phyloP scores from a whole-genome alignment of 2,329 filamentous ascomycete species.

The Phaeosphaeriaceae sp. region DNA sequence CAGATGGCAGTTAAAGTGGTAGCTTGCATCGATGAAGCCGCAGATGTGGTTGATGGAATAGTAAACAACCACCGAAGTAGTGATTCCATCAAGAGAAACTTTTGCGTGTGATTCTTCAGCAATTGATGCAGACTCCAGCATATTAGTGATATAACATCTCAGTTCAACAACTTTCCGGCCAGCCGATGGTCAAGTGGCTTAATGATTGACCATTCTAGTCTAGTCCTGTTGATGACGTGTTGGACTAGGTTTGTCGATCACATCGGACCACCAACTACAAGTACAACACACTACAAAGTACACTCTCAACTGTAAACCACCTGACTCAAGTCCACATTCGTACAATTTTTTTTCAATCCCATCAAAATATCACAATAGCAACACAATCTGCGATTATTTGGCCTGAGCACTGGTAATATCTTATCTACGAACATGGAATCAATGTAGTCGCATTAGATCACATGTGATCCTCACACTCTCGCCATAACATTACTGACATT shows the following conservation, averaged over 20 bases:
- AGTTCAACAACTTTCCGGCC: no score
- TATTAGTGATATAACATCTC: neutral
- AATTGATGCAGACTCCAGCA: neutral
- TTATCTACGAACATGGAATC: neutral
- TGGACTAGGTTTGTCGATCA: neutral
- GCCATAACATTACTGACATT: neutral
- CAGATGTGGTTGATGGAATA: no score
- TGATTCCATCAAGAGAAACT: no score
- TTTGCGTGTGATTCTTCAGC: no score
- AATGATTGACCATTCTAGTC: neutral
- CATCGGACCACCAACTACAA: neutral
- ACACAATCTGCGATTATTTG: slow-evolving; percentile 15
- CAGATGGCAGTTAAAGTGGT: neutral
- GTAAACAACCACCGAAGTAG: no score
- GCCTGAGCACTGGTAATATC: neutral
- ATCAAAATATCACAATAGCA: slow-evolving; percentile 2
- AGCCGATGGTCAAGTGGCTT: neutral
- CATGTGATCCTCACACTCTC: neutral
- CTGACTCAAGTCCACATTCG: neutral
- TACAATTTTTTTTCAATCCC: neutral
- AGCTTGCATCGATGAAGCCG: no score
- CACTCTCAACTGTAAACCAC: neutral
- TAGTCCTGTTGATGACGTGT: neutral
- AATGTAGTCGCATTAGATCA: no score
- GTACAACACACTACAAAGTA: neutral